Percentiles rank a stretch among this genome's conserved stretches.
These are phyloP conservation scores for Nematocida homosporus DNA, from an alignment of 371 early-diverging fungal genomes.

Conservation along the genomic window DNA sequence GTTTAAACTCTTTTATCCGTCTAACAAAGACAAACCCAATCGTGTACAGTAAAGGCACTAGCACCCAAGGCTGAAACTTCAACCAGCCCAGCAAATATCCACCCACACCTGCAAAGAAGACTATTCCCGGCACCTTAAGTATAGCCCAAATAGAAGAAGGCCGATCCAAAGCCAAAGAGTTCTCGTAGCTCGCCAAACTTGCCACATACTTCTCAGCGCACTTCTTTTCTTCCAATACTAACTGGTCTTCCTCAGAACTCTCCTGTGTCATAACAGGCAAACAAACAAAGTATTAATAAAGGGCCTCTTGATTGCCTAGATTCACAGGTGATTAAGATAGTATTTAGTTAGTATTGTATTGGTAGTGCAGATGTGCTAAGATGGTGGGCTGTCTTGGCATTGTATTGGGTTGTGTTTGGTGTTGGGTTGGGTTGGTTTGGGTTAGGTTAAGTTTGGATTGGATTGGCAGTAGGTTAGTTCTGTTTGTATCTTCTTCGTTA, in stretches of 20 bases:
- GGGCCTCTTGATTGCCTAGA: not conserved
- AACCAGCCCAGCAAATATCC: constrained; percentile 65
- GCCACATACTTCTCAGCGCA: constrained; percentile 48
- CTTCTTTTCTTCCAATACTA: constrained; percentile 45
- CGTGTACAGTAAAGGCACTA: constrained; percentile 62
- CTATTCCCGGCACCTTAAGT: constrained; percentile 62
- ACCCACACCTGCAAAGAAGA: constrained; percentile 56
- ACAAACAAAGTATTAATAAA: constrained; percentile 17
- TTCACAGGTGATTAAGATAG: not conserved
- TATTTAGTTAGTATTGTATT: no score
- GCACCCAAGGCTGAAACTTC: constrained; percentile 52
- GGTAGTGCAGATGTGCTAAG: not conserved
- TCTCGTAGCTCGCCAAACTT: constrained; percentile 50
- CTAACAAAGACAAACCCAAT: constrained; percentile 62
- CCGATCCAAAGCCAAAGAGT: constrained; percentile 62
- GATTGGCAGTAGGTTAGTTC: no score
- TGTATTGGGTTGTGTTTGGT: no score
- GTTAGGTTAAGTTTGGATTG: no score
- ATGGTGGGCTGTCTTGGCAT: no score
- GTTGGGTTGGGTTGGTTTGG: no score
- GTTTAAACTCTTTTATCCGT: constrained; percentile 61
- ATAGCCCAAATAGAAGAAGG: constrained; percentile 56
- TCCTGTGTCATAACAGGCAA: not conserved
- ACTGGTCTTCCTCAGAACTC: constrained; percentile 40
- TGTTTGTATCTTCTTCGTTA: no score